These are phyloP conservation scores for Metschnikowia bowlesiae DNA, from an alignment of 805 yeast species.

Conservation along the genomic window DNA sequence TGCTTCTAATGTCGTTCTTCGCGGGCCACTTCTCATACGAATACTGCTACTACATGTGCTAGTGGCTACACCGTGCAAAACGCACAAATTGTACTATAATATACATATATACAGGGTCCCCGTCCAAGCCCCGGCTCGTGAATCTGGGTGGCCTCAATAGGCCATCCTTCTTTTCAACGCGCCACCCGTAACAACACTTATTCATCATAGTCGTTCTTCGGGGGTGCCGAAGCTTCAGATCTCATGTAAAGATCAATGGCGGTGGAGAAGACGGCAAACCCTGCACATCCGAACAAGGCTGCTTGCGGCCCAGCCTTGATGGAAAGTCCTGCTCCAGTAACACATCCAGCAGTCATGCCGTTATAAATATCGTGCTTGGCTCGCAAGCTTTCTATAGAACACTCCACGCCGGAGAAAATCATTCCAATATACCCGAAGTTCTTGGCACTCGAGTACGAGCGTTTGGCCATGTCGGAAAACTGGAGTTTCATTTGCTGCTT, in stretches of 20 bases:
- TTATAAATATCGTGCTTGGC: conserved; percentile 82
- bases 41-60: conserved; percentile 40
- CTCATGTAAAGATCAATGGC: conserved; percentile 43
- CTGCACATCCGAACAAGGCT: conserved; percentile 89
- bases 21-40: conserved; percentile 33
- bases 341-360: conserved; percentile 89
- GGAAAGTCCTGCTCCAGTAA: conserved; percentile 95
- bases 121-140: background rate
- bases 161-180: too few relatives aligned
- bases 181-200: conserved; percentile 10
- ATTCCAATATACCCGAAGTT: conserved; percentile 49
- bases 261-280: conserved; percentile 92
- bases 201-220: conserved; percentile 77
- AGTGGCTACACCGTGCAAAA: background rate
- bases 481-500: conserved; percentile 90
- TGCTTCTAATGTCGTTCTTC: conserved; percentile 21
- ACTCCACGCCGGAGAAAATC: conserved; percentile 20
- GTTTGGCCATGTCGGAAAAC: conserved; percentile 84
- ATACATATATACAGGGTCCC: conserved; percentile 7
- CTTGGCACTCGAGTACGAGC: conserved; percentile 86
- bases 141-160: background rate
- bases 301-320: conserved; percentile 92
- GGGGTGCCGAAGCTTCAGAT: conserved; percentile 48
- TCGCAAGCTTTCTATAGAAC: conserved; percentile 17
- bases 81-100: conserved; percentile 7